Evolutionary conservation across 352 stramenopile genomes (phyloP), one percentile per base, ranked within the genome.

Genomic region (Halophytophthora polymorphica): DNA sequence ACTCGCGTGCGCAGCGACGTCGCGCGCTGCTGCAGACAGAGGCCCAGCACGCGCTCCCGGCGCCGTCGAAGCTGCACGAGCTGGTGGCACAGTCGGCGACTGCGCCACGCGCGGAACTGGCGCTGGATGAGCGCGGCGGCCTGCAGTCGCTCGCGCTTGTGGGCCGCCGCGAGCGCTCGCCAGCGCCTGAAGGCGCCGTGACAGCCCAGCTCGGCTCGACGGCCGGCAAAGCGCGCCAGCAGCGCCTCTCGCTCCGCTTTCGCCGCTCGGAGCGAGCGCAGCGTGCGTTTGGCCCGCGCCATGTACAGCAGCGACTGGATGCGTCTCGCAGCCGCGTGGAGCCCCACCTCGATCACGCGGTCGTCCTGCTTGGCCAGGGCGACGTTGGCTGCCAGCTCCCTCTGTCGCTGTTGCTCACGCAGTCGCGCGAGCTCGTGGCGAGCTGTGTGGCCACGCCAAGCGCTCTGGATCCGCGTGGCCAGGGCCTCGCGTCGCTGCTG

Each of bases 221-320:
- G 64, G 8, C 60, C 31, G 7, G 66, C 51, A 52, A 85, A 82
- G 17, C 40, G 53, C 10, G 45, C 39, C 14, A 90, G 42, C 8
- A 80, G 50, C 49, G 51, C 43, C 29, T 69, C 56, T 12, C 71
- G 66, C 53, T 77, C 67, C 37, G 70, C 54, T 64, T 63, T 61
- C 34, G 63, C 56, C 19, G 70, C 62, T 56, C 63, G 48, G 25
- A 65, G 69, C n/a, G 61, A 47, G 17, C 52, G 52, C n/a, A 61
- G 43, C n/a, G 64, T 66, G 10, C 57, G 49, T 19, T 79, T 81
- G 7, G 54, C 59, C 18, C 46, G 17, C 5, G 61, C 60, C 23
- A 88, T 80, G 15, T 60, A 54, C 40, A 79, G 62, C 6, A 91
- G 43, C 0, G 66, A 68, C 62, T 88, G 80, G 29, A 91, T 86